These are phyloP conservation scores for Neurospora sp. DNA, from an alignment of 495 filamentous ascomycete species.

Conservation along the genomic window DNA sequence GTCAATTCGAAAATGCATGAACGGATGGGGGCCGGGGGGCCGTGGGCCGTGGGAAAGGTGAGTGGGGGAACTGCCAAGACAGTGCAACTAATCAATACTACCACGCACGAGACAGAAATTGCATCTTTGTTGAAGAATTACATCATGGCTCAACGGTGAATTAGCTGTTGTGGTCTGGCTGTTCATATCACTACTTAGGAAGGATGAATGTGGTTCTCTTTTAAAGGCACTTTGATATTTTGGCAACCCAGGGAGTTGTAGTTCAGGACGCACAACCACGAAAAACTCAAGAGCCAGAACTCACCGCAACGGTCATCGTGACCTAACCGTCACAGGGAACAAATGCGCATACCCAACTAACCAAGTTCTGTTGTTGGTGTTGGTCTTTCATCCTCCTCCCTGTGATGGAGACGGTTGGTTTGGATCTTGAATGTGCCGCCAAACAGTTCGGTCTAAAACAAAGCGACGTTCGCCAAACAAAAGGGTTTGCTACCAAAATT, in stretches of 20 bases:
- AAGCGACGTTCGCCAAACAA: neutral
- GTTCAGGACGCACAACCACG: neutral
- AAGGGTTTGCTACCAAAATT: neutral
- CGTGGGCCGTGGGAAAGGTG: neutral
- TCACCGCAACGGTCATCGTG: neutral
- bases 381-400: neutral
- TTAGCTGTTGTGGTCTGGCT: neutral
- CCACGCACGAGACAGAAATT: neutral
- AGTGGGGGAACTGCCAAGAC: neutral
- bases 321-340: neutral
- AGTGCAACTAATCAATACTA: neutral
- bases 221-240: neutral
- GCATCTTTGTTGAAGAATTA: neutral
- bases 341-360: neutral
- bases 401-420: neutral
- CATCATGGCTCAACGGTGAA: neutral
- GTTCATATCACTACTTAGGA: too few relatives aligned
- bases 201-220: neutral
- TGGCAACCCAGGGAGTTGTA: neutral
- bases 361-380: neutral
- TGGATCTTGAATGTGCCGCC: neutral
- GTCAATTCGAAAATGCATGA: neutral
- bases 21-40: neutral
- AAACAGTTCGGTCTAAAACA: neutral
- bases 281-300: neutral